phyloP scores from a whole-genome alignment of 257 asterid species.

The Gynochthodes officinalis region DNA sequence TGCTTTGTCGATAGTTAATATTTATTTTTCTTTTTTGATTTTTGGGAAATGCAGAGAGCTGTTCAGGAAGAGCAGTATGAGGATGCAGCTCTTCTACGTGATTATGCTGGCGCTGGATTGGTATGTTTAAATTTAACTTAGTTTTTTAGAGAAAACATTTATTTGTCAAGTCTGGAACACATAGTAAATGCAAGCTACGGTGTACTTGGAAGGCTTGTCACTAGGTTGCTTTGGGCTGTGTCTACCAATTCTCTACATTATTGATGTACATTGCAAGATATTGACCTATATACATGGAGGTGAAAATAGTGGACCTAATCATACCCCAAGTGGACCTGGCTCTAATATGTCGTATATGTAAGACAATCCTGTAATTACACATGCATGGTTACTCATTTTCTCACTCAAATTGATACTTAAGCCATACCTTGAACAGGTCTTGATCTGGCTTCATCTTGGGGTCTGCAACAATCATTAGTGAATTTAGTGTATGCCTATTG shows the following conservation, averaged over 20 bases:
- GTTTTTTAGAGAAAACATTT: background rate
- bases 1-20: background rate
- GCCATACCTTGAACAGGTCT: background rate
- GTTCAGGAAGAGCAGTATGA: conserved; percentile 73
- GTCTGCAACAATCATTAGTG: background rate
- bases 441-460: background rate
- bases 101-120: conserved; percentile 87
- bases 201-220: background rate
- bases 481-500: background rate
- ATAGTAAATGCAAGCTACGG: background rate
- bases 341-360: background rate
- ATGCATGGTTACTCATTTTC: background rate
- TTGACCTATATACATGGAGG: background rate
- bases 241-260: background rate
- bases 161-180: background rate
- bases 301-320: background rate
- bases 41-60: conserved; percentile 56
- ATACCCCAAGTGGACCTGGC: background rate
- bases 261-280: background rate
- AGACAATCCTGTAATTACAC: background rate
- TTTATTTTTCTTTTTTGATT: background rate
- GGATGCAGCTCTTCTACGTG: conserved; percentile 88
- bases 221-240: background rate
- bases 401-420: background rate
- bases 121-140: conserved; percentile 40